phyloP scores from a whole-genome alignment of 176 grass and related monocot genomes.

The Raddia distichophylla region DNA sequence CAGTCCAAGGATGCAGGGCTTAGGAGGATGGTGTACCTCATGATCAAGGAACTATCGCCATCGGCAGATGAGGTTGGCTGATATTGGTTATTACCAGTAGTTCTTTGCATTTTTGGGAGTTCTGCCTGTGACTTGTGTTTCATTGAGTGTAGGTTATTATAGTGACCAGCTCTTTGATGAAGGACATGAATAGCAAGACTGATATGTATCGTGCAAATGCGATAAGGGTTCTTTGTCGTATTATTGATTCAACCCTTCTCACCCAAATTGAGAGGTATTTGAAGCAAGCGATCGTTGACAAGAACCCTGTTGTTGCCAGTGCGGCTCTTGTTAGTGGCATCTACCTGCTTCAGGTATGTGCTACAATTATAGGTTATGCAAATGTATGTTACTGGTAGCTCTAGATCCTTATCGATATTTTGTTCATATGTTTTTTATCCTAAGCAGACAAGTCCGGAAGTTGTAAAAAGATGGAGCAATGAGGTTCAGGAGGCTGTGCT shows the following conservation, averaged over 20 bases:
- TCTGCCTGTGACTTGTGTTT: constrained; percentile 27
- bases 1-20: constrained; percentile 95
- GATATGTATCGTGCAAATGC: constrained; percentile 99
- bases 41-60: constrained; percentile 98
- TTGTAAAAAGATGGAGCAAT: constrained; percentile 99
- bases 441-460: constrained; percentile 81
- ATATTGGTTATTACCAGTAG: background rate
- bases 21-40: constrained; percentile 99
- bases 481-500: constrained; percentile 99
- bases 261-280: constrained; percentile 97
- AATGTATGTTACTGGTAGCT: constrained; percentile 12
- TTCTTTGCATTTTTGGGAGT: background rate
- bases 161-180: constrained; percentile 99
- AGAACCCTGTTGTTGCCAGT: constrained; percentile 97
- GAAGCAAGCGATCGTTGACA: constrained; percentile 98
- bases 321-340: constrained; percentile 98
- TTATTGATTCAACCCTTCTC: constrained; percentile 94
- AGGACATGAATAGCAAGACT: constrained; percentile 99
- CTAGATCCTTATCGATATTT: constrained; percentile 8
- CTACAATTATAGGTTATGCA: constrained; percentile 23
- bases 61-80: constrained; percentile 82
- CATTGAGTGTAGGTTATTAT: constrained; percentile 80
- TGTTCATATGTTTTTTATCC: constrained; percentile 38
- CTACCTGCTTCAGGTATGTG: constrained; percentile 86
- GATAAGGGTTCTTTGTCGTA: constrained; percentile 94